These are phyloP conservation scores for Alisma plantagoaquatica DNA, from an alignment of 106 monocot genomes.

Conservation along the genomic window DNA sequence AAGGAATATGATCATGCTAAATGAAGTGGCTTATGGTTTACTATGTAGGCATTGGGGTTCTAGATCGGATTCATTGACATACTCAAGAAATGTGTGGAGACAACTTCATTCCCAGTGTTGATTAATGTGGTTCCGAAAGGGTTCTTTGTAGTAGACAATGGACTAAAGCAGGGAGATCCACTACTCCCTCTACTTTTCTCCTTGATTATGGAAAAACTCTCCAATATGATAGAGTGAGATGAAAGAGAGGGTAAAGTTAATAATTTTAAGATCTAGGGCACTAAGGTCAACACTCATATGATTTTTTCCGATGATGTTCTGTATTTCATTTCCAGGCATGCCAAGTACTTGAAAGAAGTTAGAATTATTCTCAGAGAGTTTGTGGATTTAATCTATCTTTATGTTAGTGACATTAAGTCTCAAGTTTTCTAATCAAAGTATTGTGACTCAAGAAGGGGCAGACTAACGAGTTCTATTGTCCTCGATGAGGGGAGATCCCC, in stretches of 20 bases:
- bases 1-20: background rate
- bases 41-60: background rate
- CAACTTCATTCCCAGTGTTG: background rate
- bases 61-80: background rate
- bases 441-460: no score
- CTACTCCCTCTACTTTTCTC: background rate
- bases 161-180: background rate
- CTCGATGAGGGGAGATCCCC: no score
- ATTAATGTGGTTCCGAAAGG: background rate
- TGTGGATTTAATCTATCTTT: background rate
- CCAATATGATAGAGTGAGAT: background rate
- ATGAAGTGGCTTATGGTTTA: background rate
- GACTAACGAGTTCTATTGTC: no score
- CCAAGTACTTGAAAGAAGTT: background rate
- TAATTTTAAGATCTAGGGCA: background rate
- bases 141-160: background rate
- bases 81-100: background rate
- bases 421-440: no score
- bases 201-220: background rate
- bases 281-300: background rate
- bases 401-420: no score
- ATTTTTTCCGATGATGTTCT: background rate
- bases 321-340: background rate
- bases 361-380: background rate
- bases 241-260: background rate